These are phyloP conservation scores for Fomitopsis pinicola DNA, from an alignment of 1,284 basidiomycete genomes.

Conservation along the genomic window DNA sequence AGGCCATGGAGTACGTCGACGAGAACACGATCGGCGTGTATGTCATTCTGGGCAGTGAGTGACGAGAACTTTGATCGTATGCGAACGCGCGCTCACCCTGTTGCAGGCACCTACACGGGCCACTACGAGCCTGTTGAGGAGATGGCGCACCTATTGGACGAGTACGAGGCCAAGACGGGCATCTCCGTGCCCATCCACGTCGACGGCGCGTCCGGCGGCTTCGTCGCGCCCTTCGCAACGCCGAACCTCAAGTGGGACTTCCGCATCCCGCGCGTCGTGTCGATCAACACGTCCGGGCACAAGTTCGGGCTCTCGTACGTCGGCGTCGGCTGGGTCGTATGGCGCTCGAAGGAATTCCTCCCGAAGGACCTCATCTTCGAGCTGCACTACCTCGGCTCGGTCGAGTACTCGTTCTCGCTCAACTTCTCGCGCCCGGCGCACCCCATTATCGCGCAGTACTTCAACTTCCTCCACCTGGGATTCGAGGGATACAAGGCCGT, in stretches of 20 bases:
- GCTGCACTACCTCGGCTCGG: slow-evolving; percentile 69
- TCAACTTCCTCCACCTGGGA: slow-evolving; percentile 85
- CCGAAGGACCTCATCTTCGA: slow-evolving; percentile 93
- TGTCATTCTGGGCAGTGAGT: slow-evolving; percentile 69
- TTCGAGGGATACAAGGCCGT: slow-evolving; percentile 78
- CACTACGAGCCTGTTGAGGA: slow-evolving; percentile 91
- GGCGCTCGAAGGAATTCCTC: slow-evolving; percentile 71
- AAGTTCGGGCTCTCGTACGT: slow-evolving; percentile 88
- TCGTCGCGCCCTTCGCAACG: slow-evolving; percentile 80
- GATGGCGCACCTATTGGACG: slow-evolving; percentile 82
- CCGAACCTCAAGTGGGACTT: slow-evolving; percentile 87
- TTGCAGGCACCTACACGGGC: slow-evolving; percentile 81
- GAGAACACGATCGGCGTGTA: slow-evolving; percentile 90
- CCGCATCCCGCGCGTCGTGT: slow-evolving; percentile 81
- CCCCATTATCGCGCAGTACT: slow-evolving; percentile 91
- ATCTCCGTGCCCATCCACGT: slow-evolving; percentile 83
- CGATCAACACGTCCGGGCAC: slow-evolving; percentile 86
- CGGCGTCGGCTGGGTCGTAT: slow-evolving; percentile 88
- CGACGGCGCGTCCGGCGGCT: slow-evolving; percentile 79
- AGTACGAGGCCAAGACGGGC: slow-evolving; percentile 82
- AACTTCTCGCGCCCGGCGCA: slow-evolving; percentile 93
- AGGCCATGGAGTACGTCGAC: slow-evolving; percentile 84
- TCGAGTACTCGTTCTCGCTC: slow-evolving; percentile 80
- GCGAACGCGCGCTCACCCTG: slow-evolving; percentile 3
- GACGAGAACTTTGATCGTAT: slow-evolving; percentile 10